These are phyloP conservation scores for Globisporangium nodosum DNA, from an alignment of 352 stramenopile genomes.

Conservation along the genomic window DNA sequence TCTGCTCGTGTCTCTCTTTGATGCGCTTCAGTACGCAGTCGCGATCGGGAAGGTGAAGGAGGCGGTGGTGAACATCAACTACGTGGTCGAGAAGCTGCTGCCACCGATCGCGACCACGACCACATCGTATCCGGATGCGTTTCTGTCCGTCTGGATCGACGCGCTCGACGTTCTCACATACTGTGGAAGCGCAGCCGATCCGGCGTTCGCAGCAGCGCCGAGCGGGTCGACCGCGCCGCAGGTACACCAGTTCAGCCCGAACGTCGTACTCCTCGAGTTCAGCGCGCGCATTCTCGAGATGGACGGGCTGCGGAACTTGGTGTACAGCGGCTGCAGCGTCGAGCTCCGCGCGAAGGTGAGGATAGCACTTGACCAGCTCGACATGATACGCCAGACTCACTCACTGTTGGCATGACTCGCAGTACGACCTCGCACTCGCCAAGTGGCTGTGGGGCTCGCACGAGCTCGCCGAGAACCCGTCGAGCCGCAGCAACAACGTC, in stretches of 20 bases:
- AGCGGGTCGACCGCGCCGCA: constrained; percentile 5
- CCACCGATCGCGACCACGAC: constrained; percentile 21
- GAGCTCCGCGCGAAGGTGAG: constrained; percentile 56
- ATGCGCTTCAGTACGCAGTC: constrained; percentile 38
- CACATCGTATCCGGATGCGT: constrained; percentile 39
- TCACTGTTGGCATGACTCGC: not conserved
- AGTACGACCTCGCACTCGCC: constrained; percentile 65
- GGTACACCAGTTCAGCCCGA: constrained; percentile 47
- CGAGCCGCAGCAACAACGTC: not conserved
- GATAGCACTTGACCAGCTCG: not conserved
- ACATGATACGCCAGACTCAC: not conserved
- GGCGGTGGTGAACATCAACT: constrained; percentile 47
- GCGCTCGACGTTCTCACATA: constrained; percentile 44
- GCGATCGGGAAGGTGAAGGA: constrained; percentile 49
- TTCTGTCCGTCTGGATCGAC: constrained; percentile 51
- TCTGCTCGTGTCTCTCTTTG: not conserved
- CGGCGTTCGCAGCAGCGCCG: constrained; percentile 10
- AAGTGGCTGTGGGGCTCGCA: constrained; percentile 78
- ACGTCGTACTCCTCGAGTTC: constrained; percentile 43
- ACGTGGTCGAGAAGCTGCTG: constrained; percentile 42
- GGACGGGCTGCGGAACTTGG: constrained; percentile 31
- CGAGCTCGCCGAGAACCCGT: constrained; percentile 13
- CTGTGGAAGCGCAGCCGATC: constrained; percentile 30
- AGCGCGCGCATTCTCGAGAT: constrained; percentile 35
- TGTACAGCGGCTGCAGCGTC: constrained; percentile 41